phyloP scores from a whole-genome alignment of 164 flowering plant species.

The Vitis riparia region DNA sequence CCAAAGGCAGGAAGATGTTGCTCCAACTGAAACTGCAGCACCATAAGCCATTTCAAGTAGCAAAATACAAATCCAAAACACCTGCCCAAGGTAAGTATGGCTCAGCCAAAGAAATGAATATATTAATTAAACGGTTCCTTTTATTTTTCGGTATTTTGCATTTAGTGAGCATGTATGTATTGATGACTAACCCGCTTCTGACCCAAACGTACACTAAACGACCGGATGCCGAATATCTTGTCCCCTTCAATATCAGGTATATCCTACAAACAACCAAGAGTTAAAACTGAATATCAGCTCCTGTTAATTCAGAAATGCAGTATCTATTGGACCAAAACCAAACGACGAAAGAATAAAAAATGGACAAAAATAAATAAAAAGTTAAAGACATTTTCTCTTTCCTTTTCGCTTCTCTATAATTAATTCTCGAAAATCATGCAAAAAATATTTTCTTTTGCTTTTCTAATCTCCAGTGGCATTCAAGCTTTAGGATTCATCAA shows the following conservation, averaged over 20 bases:
- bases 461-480: background rate
- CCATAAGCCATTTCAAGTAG: conserved; percentile 77
- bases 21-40: conserved; percentile 66
- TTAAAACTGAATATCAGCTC: conserved; percentile 1
- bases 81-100: conserved; percentile 40
- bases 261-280: conserved; percentile 46
- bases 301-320: background rate
- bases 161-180: background rate
- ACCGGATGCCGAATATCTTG: conserved; percentile 68
- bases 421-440: background rate
- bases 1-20: conserved; percentile 52
- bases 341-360: background rate
- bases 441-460: background rate
- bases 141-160: too few relatives aligned
- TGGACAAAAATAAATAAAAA: too few relatives aligned
- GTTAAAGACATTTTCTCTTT: background rate
- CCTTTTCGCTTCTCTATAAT: background rate
- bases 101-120: background rate
- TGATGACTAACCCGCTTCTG: conserved; percentile 62
- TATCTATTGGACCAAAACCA: background rate
- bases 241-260: conserved; percentile 93
- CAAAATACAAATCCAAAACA: conserved; percentile 76
- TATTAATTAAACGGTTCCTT: background rate
- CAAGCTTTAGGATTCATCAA: background rate
- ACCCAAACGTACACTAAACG: conserved; percentile 75